Conservation (phyloP, 257 asterid genomes). For the Capsicum chinense region DNA sequence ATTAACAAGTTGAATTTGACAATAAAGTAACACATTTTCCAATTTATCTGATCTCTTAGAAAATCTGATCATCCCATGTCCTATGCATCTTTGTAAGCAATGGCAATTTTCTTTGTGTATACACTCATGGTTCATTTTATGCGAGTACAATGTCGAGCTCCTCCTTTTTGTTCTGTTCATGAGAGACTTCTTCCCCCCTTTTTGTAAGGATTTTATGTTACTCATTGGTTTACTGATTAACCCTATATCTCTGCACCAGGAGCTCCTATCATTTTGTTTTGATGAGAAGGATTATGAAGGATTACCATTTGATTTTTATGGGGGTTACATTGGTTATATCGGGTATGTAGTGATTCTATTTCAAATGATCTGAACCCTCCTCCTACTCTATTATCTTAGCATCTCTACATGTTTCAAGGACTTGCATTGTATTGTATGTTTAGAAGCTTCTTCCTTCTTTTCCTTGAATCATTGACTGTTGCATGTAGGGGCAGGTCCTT, state of each 20-base stretch:
- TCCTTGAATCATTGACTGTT: not conserved
- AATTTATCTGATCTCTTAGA: not conserved
- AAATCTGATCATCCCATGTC: not conserved
- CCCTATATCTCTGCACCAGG: constrained; percentile 53
- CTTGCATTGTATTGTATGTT: not conserved
- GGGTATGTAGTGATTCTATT: constrained; percentile 58
- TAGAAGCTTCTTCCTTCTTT: not conserved
- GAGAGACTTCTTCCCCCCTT: not conserved
- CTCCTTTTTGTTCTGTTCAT: not conserved
- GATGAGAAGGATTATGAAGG: constrained; percentile 84
- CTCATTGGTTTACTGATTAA: not conserved
- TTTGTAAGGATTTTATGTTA: not conserved
- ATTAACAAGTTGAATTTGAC: not conserved
- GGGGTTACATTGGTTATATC: constrained; percentile 94
- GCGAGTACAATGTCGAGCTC: not conserved
- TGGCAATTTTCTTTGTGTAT: not conserved
- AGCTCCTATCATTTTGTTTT: constrained; percentile 75
- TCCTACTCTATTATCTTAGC: constrained; percentile 19
- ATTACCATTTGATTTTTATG: constrained; percentile 86
- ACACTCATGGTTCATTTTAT: not conserved
- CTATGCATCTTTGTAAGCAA: not conserved
- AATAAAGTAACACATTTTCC: not conserved
- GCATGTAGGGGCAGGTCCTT: not conserved
- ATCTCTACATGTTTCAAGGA: constrained; percentile 19
- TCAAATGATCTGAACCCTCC: not conserved